A percentile compares a stretch with the other conserved stretches of the same genome.
These are phyloP conservation scores for Fraxinus baroniana DNA, from an alignment of 305 asterid genomes.

Conservation along the genomic window DNA sequence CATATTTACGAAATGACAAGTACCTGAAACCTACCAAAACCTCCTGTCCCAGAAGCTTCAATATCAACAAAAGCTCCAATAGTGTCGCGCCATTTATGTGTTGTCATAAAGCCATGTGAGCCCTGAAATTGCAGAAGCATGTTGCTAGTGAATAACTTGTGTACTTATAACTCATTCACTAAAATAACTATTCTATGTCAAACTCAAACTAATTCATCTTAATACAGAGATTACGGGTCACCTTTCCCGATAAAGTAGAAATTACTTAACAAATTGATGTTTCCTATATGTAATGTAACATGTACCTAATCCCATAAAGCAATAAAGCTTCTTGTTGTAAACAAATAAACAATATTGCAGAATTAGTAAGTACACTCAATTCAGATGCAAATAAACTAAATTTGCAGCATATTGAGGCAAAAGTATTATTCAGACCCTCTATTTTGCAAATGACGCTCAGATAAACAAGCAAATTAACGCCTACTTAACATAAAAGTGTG, in stretches of 20 bases:
- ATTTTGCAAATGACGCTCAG: constrained; percentile 12
- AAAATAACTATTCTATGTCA: constrained; percentile 5
- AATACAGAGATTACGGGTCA: not conserved
- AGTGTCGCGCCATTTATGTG: constrained; percentile 87
- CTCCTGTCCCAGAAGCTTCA: constrained; percentile 99
- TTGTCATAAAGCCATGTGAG: constrained; percentile 96
- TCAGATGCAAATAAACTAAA: not conserved
- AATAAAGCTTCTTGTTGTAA: not conserved
- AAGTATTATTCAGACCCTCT: constrained; percentile 1
- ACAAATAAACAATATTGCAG: not conserved
- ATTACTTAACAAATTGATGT: not conserved
- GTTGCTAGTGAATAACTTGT: constrained; percentile 14
- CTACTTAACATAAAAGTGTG: not conserved
- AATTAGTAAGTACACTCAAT: not conserved
- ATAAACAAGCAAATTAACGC: constrained; percentile 10
- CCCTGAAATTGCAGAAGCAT: constrained; percentile 58
- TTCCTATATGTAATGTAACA: not conserved
- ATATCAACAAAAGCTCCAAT: constrained; percentile 82
- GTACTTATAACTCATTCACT: constrained; percentile 9
- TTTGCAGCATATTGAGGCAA: not conserved
- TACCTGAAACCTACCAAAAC: constrained; percentile 59
- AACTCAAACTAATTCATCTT: constrained; percentile 1
- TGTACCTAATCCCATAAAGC: not conserved
- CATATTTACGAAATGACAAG: constrained; percentile 16
- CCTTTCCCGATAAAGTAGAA: constrained; percentile 4